These are phyloP conservation scores for Kodamaea hsintzibuensis DNA, from an alignment of 805 yeast genomes.

Conservation along the genomic window DNA sequence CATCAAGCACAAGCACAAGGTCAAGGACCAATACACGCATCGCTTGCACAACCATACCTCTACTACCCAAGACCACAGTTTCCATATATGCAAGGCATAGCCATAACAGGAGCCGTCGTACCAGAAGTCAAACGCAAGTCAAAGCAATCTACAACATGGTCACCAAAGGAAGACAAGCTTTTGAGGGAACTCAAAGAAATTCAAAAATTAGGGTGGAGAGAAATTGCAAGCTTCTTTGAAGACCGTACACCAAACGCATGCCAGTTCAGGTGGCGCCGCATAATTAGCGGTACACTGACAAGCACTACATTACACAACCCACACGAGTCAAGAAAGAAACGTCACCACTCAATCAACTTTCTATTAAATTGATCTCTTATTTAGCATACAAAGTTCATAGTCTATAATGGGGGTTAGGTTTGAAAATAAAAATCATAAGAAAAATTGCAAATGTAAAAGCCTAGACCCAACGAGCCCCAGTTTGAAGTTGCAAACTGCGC, in stretches of 20 bases:
- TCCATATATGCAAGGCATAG: constrained; percentile 7
- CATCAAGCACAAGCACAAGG: background rate
- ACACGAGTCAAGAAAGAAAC: constrained; percentile 15
- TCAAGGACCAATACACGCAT: background rate
- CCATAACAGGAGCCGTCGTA: background rate
- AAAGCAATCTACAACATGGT: constrained; percentile 59
- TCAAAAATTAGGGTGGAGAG: constrained; percentile 87
- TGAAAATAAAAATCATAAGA: background rate
- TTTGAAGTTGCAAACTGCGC: no score
- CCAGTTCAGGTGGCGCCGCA: constrained; percentile 74
- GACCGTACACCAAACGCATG: constrained; percentile 74
- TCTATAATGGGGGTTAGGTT: constrained; percentile 5
- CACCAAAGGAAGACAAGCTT: constrained; percentile 71
- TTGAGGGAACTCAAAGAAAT: constrained; percentile 77
- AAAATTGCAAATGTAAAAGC: background rate
- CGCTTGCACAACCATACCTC: constrained; percentile 2
- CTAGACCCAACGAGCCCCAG: background rate
- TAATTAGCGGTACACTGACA: constrained; percentile 37
- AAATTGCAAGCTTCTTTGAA: constrained; percentile 74
- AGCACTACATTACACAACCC: background rate
- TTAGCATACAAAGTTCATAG: background rate
- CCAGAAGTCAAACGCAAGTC: constrained; percentile 22
- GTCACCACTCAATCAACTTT: constrained; percentile 31
- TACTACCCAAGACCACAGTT: constrained; percentile 3
- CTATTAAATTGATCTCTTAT: constrained; percentile 21